These are phyloP conservation scores for Fomitopsis serialis DNA, from an alignment of 768 basidiomycete genomes.

Conservation along the genomic window DNA sequence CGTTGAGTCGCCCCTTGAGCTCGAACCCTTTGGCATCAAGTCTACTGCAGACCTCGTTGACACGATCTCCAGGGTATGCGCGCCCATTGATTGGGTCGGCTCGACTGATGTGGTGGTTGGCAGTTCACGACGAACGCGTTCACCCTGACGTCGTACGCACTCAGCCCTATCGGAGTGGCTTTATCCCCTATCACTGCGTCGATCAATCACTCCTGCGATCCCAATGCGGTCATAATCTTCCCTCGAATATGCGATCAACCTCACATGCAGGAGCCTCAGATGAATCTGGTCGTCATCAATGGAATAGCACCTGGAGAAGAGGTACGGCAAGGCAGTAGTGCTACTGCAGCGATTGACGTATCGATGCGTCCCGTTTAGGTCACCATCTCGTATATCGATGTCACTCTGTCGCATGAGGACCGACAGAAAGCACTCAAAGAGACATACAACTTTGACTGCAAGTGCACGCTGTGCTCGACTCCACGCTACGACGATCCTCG, in stretches of 20 bases:
- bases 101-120: neutral
- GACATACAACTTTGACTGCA: conserved; percentile 77
- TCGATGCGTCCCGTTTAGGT: conserved; percentile 40
- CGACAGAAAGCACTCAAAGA: conserved; percentile 57
- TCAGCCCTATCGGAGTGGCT: conserved; percentile 81
- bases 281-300: conserved; percentile 71
- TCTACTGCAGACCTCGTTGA: conserved; percentile 62
- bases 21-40: conserved; percentile 50
- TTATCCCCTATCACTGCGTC: conserved; percentile 77
- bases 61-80: conserved; percentile 59
- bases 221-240: conserved; percentile 90
- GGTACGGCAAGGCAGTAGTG: too few species aligned
- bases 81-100: too few species aligned
- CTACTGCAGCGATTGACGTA: too few species aligned
- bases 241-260: conserved; percentile 44
- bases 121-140: conserved; percentile 93
- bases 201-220: conserved; percentile 84
- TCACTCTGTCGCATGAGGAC: conserved; percentile 54
- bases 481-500: conserved; percentile 49
- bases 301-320: conserved; percentile 64
- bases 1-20: conserved; percentile 50
- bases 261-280: conserved; percentile 44
- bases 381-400: conserved; percentile 80
- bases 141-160: conserved; percentile 70
- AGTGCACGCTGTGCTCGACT: conserved; percentile 52